Evolutionary conservation across 306 rosid species (phyloP), one percentile per base, ranked within the genome.

Genomic region (Glycine soja): DNA sequence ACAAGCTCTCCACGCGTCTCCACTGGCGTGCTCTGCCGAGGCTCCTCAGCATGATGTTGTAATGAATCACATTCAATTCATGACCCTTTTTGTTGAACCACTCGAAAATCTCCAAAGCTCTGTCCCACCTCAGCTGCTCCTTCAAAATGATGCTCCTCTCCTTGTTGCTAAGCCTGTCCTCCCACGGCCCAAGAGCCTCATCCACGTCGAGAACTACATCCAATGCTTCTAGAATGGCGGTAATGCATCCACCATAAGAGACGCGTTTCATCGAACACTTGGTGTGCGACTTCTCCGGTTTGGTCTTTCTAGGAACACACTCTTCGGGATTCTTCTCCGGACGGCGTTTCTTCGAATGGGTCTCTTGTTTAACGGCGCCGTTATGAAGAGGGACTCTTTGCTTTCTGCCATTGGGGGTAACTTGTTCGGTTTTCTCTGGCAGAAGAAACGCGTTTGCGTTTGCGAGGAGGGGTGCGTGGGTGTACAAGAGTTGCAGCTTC

Each of bases 61-160:
- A 95, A 76, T 95, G 98, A 87, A 95, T 95, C 71, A 91, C 97
- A 71, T 95, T 93, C 83, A 95, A 56, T 10, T 93, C 97, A 76
- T 89, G 93, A 72, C 85, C 75, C 53, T 92, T 87, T n/a, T 72
- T 53, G 58, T 87, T 83, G 36, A 92, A 94, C 98, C 98, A 95
- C 72, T 91, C 72, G 36, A 95, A 92, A 80, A 95, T 90, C 36
- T 91, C 97, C 86, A 90, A 85, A 10, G 98, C 92, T 80, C 97
- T 88, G 70, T 87, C 89, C 97, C 98, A 95, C 84, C 88, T 84
- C 42, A 16, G 5, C 80, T 95, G 98, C 85, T 95, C 94, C 85
- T 92, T 95, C 92, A 95, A 87, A 84, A 95, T 92, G 36, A 95
- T 91, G 72, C 97, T 95, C 88, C 92, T 91, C 83, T 95, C 98